Base-by-base conservation (phyloP, 2,329 filamentous ascomycete species). In the Phaeophleospora eucalypticola region DNA sequence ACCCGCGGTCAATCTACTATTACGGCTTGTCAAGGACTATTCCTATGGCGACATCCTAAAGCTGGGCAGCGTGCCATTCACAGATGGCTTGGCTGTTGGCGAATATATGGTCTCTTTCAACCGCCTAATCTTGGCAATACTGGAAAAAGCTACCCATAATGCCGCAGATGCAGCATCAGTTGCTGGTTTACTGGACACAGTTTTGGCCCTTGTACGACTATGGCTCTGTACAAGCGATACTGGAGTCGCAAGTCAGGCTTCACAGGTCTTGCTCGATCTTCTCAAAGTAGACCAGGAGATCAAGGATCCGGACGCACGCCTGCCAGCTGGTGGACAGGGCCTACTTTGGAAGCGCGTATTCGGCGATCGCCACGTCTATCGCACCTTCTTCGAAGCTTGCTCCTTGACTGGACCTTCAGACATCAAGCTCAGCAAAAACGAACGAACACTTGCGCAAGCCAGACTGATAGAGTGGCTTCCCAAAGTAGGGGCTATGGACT, bases 301-400 rank as follows among this genome's bases (percentile, higher is more conserved):
- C n/a, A 43, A 41, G 36, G 48, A 54, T 24, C 46, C 55, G 4
- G 50, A 56, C 21, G 52, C 56, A 14, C 53, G 56, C 38, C 24
- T 56, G 8, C 57, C 50, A 7, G 32, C 45, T 1, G 53, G 57
- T 18, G 73, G 74, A 3, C 74, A 77, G 52, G 76, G 75, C 0
- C 65, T 81, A 1, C 69, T 84, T 58, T 83, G 80, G 81, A 76
- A 79, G 58, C 75, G 81, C 15, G 55, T 84, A 1, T 83, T 84
- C 56, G 71, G 73, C 2, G 81, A 84, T 52, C 74, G 71, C 48
- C 73, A 82, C 57, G 73, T 83, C 4, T 82, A 82, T 54, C 69
- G 68, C 1, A 66, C 75, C 6, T 68, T 83, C 24, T 84, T 80
- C 63, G 72, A 74, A 21, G 68, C 75, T 42, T 81, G 76, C 57